Conservation (phyloP, 345 rosid species). For the Eucalyptus victrix region DNA sequence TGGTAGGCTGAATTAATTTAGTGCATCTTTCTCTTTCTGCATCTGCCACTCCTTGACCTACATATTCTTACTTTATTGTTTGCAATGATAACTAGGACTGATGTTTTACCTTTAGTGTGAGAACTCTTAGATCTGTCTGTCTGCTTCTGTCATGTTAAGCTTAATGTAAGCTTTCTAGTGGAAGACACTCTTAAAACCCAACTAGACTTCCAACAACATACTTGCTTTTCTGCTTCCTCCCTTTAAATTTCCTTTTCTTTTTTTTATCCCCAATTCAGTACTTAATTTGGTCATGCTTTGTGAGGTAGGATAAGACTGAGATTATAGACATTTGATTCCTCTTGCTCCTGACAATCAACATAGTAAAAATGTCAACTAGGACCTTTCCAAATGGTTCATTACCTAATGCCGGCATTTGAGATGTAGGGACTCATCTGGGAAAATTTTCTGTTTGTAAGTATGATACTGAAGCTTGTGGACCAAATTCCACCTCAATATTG, state of each 20-base stretch:
- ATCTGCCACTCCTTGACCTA: background rate
- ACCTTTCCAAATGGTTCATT: background rate
- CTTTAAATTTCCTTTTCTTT: background rate
- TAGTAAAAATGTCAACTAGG: background rate
- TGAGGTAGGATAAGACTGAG: background rate
- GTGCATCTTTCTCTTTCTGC: background rate
- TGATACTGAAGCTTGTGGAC: background rate
- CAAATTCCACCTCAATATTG: background rate
- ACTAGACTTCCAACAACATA: background rate
- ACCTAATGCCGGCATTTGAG: background rate
- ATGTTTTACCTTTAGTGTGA: background rate
- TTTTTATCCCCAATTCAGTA: background rate
- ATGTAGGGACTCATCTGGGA: background rate
- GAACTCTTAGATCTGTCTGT: background rate
- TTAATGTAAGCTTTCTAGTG: background rate
- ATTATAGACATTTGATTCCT: background rate
- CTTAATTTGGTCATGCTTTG: background rate
- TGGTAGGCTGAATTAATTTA: background rate
- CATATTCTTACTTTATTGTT: background rate
- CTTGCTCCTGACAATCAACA: background rate
- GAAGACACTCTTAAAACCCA: background rate
- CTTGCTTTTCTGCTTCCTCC: background rate
- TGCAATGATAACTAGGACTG: background rate
- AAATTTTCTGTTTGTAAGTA: background rate
- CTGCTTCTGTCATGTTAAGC: background rate